Conservation (phyloP, 2,329 filamentous ascomycete species). For the Botrytis porri region DNA sequence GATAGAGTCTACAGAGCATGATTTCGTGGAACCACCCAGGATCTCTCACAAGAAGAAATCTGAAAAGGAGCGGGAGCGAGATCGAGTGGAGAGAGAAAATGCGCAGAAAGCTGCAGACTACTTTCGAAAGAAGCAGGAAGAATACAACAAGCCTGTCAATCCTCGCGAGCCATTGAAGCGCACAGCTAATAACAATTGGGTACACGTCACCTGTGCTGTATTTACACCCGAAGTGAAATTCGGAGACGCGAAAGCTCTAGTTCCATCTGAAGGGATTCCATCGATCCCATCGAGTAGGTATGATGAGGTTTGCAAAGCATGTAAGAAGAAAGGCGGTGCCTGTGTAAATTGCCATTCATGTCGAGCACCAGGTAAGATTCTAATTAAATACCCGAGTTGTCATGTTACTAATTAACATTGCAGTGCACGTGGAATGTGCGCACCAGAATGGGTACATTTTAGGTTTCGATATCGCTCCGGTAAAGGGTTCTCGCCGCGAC, state of each 20-base stretch:
- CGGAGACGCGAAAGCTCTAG: constrained; percentile 75
- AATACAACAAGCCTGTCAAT: constrained; percentile 75
- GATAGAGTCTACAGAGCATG: constrained; percentile 74
- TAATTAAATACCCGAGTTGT: neutral
- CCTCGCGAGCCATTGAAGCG: constrained; percentile 90
- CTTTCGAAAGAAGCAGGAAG: constrained; percentile 78
- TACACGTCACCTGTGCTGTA: constrained; percentile 88
- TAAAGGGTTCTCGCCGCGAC: constrained; percentile 85
- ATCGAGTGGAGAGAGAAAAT: constrained; percentile 80
- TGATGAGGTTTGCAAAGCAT: constrained; percentile 72
- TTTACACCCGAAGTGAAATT: constrained; percentile 94
- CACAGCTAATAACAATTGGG: constrained; percentile 96
- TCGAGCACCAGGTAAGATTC: constrained; percentile 45
- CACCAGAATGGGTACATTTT: constrained; percentile 77
- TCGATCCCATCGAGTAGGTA: constrained; percentile 72
- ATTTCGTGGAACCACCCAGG: constrained; percentile 81
- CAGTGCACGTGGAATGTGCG: constrained; percentile 84
- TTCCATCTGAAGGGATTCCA: constrained; percentile 86
- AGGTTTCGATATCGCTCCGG: constrained; percentile 85
- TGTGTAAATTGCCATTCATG: constrained; percentile 82
- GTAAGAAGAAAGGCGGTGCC: constrained; percentile 71
- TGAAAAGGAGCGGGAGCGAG: constrained; percentile 86
- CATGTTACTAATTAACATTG: constrained; percentile 11
- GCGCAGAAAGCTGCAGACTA: constrained; percentile 75
- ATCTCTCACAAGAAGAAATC: constrained; percentile 82